Evolutionary conservation across 2,329 filamentous ascomycete species (phyloP).

Genomic region (Ceratocystis diversiconidia): DNA sequence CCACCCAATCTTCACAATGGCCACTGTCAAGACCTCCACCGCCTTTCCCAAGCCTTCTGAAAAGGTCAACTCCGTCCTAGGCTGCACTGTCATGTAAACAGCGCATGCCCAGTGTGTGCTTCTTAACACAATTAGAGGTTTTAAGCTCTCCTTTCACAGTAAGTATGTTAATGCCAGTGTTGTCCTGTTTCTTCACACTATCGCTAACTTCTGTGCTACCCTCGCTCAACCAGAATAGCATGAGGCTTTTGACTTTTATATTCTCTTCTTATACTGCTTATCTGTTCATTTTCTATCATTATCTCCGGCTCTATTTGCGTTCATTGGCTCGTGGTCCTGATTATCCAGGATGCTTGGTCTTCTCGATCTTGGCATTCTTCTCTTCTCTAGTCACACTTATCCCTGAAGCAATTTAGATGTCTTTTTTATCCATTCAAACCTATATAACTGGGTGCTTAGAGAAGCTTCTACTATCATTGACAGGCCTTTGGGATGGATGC

Average conservation of each 20-base stretch:
- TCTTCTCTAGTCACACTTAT: not conserved
- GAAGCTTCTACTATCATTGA: not conserved
- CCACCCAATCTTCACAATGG: constrained; percentile 14
- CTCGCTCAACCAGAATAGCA: not conserved
- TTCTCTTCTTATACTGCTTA: not conserved
- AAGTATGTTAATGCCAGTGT: not conserved
- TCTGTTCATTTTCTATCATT: not conserved
- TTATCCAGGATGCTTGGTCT: not conserved
- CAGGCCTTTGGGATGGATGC: too few relatives aligned
- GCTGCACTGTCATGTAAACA: constrained; percentile 2
- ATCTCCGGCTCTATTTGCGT: not conserved
- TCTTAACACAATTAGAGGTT: not conserved
- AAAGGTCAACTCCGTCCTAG: not conserved
- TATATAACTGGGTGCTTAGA: not conserved
- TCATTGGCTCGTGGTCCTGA: not conserved
- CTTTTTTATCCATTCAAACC: not conserved
- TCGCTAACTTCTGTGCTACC: not conserved
- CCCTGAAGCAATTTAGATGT: not conserved
- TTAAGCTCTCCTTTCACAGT: not conserved
- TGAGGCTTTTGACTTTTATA: not conserved
- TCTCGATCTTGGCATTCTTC: not conserved
- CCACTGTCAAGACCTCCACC: constrained; percentile 11
- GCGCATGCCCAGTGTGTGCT: not conserved
- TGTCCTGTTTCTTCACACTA: not conserved
- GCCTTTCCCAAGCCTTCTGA: not conserved